Conservation (phyloP, 148 eudicot genomes). For the Rhododendron mucronatum region DNA sequence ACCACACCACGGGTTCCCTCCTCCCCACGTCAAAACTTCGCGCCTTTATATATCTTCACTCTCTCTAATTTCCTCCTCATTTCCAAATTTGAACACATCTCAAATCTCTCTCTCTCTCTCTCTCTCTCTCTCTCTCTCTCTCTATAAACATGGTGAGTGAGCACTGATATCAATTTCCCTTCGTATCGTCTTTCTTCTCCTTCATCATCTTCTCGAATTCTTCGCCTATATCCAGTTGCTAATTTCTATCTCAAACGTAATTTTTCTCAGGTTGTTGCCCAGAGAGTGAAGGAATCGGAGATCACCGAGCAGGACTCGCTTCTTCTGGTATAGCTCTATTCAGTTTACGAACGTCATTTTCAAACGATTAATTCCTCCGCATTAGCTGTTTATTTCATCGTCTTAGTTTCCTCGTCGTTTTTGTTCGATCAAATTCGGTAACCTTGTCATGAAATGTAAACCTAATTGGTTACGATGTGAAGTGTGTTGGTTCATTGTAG, state of each 20-base stretch:
- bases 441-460: not conserved
- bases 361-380: not conserved
- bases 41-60: not conserved
- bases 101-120: not conserved
- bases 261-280: constrained; percentile 57
- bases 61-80: not conserved
- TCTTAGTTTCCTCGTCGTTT: not conserved
- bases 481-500: too few species aligned
- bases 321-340: constrained; percentile 45
- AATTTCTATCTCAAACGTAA: not conserved
- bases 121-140: not conserved
- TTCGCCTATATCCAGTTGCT: not conserved
- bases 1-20: not conserved
- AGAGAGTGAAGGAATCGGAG: constrained; percentile 73
- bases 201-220: not conserved
- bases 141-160: constrained; percentile 8
- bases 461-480: too few species aligned
- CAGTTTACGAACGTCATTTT: not conserved
- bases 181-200: not conserved
- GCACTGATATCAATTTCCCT: not conserved
- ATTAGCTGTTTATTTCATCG: too few species aligned
- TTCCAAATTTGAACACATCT: not conserved
- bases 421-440: not conserved
- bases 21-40: not conserved
- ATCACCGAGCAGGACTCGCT: constrained; percentile 92